Percentiles rank a stretch among this genome's conserved stretches.
These are phyloP conservation scores for Aspergillus asperescens DNA, from an alignment of 495 filamentous ascomycete species.

Conservation along the genomic window DNA sequence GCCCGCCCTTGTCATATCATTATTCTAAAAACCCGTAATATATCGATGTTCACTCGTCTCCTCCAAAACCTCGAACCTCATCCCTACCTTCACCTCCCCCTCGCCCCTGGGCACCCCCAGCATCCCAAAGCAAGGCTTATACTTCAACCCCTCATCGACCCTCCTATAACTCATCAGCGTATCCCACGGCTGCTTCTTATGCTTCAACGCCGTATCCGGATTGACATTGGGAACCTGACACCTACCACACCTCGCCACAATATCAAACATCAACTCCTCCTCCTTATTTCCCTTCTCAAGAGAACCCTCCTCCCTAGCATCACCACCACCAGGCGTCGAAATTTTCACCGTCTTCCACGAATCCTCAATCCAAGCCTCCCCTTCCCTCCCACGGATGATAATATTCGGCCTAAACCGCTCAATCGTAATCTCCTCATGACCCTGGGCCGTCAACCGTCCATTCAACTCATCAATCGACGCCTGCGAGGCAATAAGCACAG, in stretches of 20 bases:
- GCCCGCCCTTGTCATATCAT: too few relatives aligned
- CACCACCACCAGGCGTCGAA: slow-evolving; percentile 13
- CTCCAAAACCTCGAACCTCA: slow-evolving; percentile 49
- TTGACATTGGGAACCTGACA: slow-evolving; percentile 87
- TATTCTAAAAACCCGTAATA: slow-evolving; percentile 39
- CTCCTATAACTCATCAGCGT: slow-evolving; percentile 65
- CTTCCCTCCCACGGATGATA: slow-evolving; percentile 59
- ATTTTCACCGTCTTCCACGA: slow-evolving; percentile 73
- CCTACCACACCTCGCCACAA: slow-evolving; percentile 67
- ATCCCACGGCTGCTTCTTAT: slow-evolving; percentile 68
- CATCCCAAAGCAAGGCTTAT: slow-evolving; percentile 78
- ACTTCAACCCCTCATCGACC: slow-evolving; percentile 68
- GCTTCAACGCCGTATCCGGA: slow-evolving; percentile 61
- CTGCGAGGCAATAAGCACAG: slow-evolving; percentile 49
- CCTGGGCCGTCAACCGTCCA: slow-evolving; percentile 17
- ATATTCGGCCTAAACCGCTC: slow-evolving; percentile 83
- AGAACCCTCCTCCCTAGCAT: slow-evolving; percentile 29
- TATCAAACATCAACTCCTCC: slow-evolving; percentile 35
- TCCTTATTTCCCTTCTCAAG: neutral
- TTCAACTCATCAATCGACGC: slow-evolving; percentile 43
- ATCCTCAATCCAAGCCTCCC: slow-evolving; percentile 66
- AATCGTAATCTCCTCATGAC: slow-evolving; percentile 33
- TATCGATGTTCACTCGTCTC: slow-evolving; percentile 56
- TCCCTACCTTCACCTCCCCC: slow-evolving; percentile 49
- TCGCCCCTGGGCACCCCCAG: slow-evolving; percentile 60